Base-by-base conservation (phyloP, 1,284 basidiomycete species). In the Sporisorium exsertum region DNA sequence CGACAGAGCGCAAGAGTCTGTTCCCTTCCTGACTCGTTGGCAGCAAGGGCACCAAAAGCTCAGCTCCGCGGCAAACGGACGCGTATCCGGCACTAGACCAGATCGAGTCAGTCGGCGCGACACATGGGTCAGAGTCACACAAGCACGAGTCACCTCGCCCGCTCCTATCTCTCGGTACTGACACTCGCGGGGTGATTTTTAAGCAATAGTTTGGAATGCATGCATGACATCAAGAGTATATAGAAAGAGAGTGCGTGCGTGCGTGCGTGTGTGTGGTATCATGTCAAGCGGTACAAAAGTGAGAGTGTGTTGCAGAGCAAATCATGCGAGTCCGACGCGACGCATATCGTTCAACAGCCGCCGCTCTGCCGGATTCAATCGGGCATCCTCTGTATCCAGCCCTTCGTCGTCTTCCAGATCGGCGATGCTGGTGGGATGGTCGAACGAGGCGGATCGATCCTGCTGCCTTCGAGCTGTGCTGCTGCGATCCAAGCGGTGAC, bases 261-360 rank as follows among this genome's bases (percentile, higher is more conserved):
- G 29, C n/a, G n/a, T n/a, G n/a, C n/a, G 37, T 40, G 37, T 35
- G 37, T 20, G 8, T 20, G 29, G 49, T 50, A 50, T 50, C 49
- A 50, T 50, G 49, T 22, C 49, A 32, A 50, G 10, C 27, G 32
- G 29, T 27, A n/a, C 6, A 49, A 22, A 27, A 27, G 16, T 4
- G 24, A 26, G 12, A 24, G 10, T 40, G 45, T 15, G 29, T 32
- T 32, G 29, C 29, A 32, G 22, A 33, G n/a, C 26, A 49, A 27
- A 33, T 46, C 33, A 70, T 16, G 54, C 58, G 16, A 77, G 58
- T n/a, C 77, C 77, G 32, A 70, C 65, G 27, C 63, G 56, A 1
- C 80, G 58, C 78, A 81, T 68, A 24, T 73, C 64, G 18, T 49
- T 45, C 45, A 81, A 53, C 46, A 80, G 42, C 12, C 78, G 51